Base-by-base conservation (phyloP, 1,284 basidiomycete species). In the Cutaneotrichosporon dermatis region DNA sequence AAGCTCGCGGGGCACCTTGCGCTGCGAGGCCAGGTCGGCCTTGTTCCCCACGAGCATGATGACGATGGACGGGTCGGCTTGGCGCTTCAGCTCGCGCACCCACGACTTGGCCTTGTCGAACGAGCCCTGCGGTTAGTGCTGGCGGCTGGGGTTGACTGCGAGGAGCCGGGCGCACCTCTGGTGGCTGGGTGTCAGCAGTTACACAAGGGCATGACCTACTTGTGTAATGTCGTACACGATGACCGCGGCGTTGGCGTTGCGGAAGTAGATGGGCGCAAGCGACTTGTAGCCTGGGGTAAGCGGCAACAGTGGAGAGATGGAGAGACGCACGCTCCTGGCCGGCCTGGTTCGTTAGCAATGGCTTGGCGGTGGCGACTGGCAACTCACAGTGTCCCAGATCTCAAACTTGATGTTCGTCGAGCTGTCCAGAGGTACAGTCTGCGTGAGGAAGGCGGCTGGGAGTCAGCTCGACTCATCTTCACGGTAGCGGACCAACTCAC, bases 151-250 rank as follows among this genome's bases (percentile, higher is more conserved):
- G 25, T 25, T 59, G 52, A 11, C 52, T n/a, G 43, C 25, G 25
- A 25, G 25, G 25, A 25, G 25, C 25, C 25, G 25, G 45, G 52
- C 66, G 40, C 58, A 72, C 70, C 60, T 72, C 70, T 34, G 70
- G 69, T 10, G 69, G 68, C 69, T 76, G 57, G 7, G 54, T 25
- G 52, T 65, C 48, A 69, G 69, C 61, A 43, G 34, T 54, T n/a
- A 15, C 34, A 6, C 10, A 45, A 9, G n/a, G 9, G n/a, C n/a
- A 16, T 4, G 33, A 52, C 73, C 64, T 62, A 76, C 75, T 60
- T 93, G 90, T 12, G 91, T 94, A 58, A 99, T 88, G 77, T 99
- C 95, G 80, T 98, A 99, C 35, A 98, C 94, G 36, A 99, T 95
- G 41, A 98, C 92, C 45, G 94, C 95, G 6, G 95, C 95, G 77